These are phyloP conservation scores for Stevia rebaudiana DNA, from an alignment of 140 eudicot species.

Conservation along the genomic window DNA sequence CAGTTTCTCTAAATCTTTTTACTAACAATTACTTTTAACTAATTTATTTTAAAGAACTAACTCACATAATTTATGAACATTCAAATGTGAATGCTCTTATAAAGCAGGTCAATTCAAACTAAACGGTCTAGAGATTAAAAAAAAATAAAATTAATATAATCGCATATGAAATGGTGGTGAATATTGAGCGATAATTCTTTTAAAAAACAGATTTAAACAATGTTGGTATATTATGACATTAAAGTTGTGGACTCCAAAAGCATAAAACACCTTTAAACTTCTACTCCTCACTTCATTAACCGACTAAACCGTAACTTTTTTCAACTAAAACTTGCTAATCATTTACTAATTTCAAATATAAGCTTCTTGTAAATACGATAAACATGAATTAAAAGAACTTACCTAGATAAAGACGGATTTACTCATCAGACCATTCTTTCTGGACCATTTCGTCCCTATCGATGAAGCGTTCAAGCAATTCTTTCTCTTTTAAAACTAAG, in stretches of 20 bases:
- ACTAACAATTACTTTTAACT: too few species aligned
- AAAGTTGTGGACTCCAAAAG: constrained; percentile 2
- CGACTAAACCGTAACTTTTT: background rate
- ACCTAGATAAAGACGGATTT: background rate
- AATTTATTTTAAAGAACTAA: too few species aligned
- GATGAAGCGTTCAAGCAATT: constrained; percentile 76
- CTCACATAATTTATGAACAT: too few species aligned
- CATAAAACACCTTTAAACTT: background rate
- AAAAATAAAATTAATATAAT: too few species aligned
- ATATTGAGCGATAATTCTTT: background rate
- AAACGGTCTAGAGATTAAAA: too few species aligned
- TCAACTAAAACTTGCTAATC: constrained; percentile 16
- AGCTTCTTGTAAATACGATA: constrained; percentile 2
- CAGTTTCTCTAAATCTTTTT: too few species aligned
- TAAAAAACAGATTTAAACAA: background rate
- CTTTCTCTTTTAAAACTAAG: constrained; percentile 71
- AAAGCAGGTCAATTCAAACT: too few species aligned
- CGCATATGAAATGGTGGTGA: background rate
- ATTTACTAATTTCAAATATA: constrained; percentile 18
- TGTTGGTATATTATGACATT: background rate
- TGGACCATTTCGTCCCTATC: constrained; percentile 72
- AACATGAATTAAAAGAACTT: constrained; percentile 7
- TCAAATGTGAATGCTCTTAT: too few species aligned
- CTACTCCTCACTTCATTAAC: background rate
- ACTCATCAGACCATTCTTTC: constrained; percentile 35